These are phyloP conservation scores for Blastocystis sp. DNA, from an alignment of 352 stramenopile species.

Conservation along the genomic window DNA sequence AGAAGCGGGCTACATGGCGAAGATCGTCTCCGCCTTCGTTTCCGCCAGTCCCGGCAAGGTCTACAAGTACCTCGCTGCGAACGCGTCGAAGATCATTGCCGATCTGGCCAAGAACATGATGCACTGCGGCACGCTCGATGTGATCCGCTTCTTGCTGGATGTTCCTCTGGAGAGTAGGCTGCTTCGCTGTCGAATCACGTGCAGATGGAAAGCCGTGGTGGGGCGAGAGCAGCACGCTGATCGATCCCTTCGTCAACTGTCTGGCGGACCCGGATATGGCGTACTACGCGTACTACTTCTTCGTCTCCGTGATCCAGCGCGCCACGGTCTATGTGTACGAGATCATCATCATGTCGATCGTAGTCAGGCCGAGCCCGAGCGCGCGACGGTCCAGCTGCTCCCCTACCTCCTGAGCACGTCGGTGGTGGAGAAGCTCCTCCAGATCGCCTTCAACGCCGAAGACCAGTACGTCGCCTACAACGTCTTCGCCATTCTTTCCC, in stretches of 20 bases:
- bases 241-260: slow-evolving; percentile 57
- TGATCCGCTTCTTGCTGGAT: slow-evolving; percentile 67
- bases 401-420: slow-evolving; percentile 44
- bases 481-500: slow-evolving; percentile 48
- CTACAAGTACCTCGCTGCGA: slow-evolving; percentile 21
- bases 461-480: slow-evolving; percentile 42
- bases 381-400: slow-evolving; percentile 13
- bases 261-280: slow-evolving; percentile 22
- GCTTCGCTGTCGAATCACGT: background rate
- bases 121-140: slow-evolving; percentile 40
- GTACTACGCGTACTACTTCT: slow-evolving; percentile 18
- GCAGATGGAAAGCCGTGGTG: slow-evolving; percentile 59
- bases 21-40: slow-evolving; percentile 53
- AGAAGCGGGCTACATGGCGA: slow-evolving; percentile 57
- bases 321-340: slow-evolving; percentile 72
- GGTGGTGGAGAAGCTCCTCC: slow-evolving; percentile 28
- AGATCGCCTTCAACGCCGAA: slow-evolving; percentile 31
- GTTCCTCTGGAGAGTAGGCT: slow-evolving; percentile 32
- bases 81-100: background rate
- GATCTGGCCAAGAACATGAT: slow-evolving; percentile 57
- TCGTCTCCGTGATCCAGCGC: slow-evolving; percentile 65
- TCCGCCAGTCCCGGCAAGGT: slow-evolving; percentile 29
- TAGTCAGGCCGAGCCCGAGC: slow-evolving; percentile 22
- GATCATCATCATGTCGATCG: background rate
- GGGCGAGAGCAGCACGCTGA: slow-evolving; percentile 19